phyloP scores from a whole-genome alignment of 257 asterid species.

The Gynochthodes officinalis region DNA sequence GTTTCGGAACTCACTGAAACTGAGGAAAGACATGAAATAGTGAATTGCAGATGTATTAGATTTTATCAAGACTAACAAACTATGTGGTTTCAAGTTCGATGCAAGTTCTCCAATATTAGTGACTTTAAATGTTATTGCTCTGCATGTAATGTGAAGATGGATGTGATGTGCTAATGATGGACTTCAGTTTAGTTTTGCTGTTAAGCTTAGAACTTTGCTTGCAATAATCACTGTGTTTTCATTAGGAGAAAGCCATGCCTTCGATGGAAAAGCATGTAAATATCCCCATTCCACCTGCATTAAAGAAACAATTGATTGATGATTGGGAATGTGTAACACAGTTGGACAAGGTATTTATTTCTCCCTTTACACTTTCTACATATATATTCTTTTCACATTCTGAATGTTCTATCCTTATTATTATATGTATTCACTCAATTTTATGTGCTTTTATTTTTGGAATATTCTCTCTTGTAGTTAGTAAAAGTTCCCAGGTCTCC shows the following conservation, averaged over 20 bases:
- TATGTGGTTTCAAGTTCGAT: not conserved
- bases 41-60: not conserved
- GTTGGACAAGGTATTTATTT: constrained; percentile 52
- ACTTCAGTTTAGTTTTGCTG: not conserved
- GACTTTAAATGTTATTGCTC: not conserved
- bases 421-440: constrained; percentile 3
- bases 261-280: constrained; percentile 43
- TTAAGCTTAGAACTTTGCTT: not conserved
- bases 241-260: constrained; percentile 41
- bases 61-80: not conserved
- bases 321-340: constrained; percentile 66
- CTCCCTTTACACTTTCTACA: not conserved
- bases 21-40: not conserved
- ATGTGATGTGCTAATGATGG: not conserved
- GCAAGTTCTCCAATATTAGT: not conserved
- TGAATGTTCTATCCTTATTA: not conserved
- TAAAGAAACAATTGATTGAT: constrained; percentile 60
- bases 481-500: constrained; percentile 77
- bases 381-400: not conserved
- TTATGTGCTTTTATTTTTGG: constrained; percentile 4
- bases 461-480: constrained; percentile 45
- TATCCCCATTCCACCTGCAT: constrained; percentile 55
- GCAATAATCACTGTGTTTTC: not conserved
- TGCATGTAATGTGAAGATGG: not conserved
- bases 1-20: not conserved